phyloP scores from a whole-genome alignment of 805 yeast species.

The Grigorovia humatica region DNA sequence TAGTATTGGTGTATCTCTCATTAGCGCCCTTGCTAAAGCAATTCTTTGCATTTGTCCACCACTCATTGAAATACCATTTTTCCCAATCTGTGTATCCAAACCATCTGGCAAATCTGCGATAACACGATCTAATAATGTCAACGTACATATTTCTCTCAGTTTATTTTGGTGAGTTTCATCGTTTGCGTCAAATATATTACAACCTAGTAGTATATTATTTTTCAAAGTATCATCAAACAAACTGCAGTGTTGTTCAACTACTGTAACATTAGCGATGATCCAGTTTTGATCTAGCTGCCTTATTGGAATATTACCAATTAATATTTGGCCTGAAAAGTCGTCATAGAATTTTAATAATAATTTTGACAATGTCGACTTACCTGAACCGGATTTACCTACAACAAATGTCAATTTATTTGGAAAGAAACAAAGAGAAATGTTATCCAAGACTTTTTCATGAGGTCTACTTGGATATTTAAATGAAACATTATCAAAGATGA shows the following conservation, averaged over 20 bases:
- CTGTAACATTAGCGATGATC: constrained; percentile 53
- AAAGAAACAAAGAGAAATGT: constrained; percentile 37
- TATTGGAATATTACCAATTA: constrained; percentile 45
- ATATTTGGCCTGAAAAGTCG: constrained; percentile 42
- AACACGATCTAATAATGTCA: constrained; percentile 44
- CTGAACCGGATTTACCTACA: constrained; percentile 86
- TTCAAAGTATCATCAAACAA: constrained; percentile 54
- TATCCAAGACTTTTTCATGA: constrained; percentile 35
- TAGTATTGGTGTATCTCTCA: constrained; percentile 64
- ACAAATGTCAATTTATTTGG: constrained; percentile 46
- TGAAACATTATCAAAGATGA: constrained; percentile 44
- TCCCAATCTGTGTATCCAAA: constrained; percentile 40
- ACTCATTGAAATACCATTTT: constrained; percentile 44
- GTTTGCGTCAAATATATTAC: constrained; percentile 12
- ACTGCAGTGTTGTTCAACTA: constrained; percentile 63
- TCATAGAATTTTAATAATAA: constrained; percentile 53
- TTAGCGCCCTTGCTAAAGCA: constrained; percentile 71
- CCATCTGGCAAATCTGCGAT: constrained; percentile 44
- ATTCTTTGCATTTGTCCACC: constrained; percentile 90
- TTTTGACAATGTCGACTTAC: constrained; percentile 74
- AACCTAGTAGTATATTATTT: constrained; percentile 54
- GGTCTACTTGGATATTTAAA: constrained; percentile 58
- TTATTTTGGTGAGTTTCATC: constrained; percentile 13
- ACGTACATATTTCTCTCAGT: constrained; percentile 37
- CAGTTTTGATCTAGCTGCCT: constrained; percentile 35